Evolutionary conservation across 805 yeast species (phyloP), one percentile per base, ranked within the genome.

Genomic region (Candida lessepsii): DNA sequence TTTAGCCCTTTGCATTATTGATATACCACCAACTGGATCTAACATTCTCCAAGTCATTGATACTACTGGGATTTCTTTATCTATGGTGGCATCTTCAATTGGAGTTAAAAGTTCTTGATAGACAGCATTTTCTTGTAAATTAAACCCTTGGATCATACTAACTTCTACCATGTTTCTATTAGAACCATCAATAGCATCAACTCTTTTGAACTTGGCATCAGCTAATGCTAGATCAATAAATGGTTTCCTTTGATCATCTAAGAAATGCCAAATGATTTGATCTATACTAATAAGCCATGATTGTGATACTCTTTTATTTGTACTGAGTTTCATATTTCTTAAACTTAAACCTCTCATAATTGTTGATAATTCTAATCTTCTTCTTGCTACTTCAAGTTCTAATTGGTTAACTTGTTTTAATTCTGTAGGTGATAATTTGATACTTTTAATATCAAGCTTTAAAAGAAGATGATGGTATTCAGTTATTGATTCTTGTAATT

Each of bases 21-120:
- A 76, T 37, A 90, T 88, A 9, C 98, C 98, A 23, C 96, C 98
- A 41, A 91, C 83, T 0, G 95, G 88, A 40, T 76, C 78, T 38
- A 83, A 76, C 81, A 85, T 77, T n/a, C 78, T 75, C 98, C 98
- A 90, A 9, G 63, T 37, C 51, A 64, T 48, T 6, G 35, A 31
- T 3, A 68, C 46, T 27, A 68, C 50, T 1, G 70, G 65, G 11
- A 20, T 3, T 3, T 36, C 25, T n/a, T 9, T 29, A 9, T 45
- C 35, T 18, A 41, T 35, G 21, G 39, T 18, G 21, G 39, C 17
- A n/a, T 33, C 44, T 20, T 50, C 50, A n/a, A 41, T 16, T 1
- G 87, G 81, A 1, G 83, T 67, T 14, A 91, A 60, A 18, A 91
- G 61, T 48, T 86, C 89, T 0, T 93, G 90, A 52, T 81, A 86